These are phyloP conservation scores for Candida ovalis DNA, from an alignment of 805 yeast genomes.

Conservation along the genomic window DNA sequence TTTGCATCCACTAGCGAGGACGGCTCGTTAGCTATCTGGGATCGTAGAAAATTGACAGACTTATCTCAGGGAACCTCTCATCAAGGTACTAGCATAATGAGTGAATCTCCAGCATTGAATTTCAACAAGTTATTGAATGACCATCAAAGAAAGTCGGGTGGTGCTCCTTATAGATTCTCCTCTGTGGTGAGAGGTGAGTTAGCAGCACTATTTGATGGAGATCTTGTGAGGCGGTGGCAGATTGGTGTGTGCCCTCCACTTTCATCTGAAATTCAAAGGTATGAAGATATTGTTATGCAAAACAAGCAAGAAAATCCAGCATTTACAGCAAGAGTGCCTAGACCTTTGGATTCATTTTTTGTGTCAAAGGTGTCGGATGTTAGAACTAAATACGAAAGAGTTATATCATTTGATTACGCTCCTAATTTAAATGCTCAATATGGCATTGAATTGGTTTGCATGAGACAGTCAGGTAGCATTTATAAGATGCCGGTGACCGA, in stretches of 20 bases:
- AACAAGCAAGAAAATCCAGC: slow-evolving; percentile 18
- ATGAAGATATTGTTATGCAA: slow-evolving; percentile 16
- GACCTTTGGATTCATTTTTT: slow-evolving; percentile 54
- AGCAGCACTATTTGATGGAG: slow-evolving; percentile 76
- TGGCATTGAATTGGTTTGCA: slow-evolving; percentile 69
- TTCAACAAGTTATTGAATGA: slow-evolving; percentile 63
- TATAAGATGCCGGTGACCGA: slow-evolving; percentile 74
- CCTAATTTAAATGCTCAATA: slow-evolving; percentile 46
- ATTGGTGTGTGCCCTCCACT: slow-evolving; percentile 52
- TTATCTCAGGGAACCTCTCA: slow-evolving; percentile 10
- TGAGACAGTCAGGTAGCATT: slow-evolving; percentile 87
- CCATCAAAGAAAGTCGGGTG: slow-evolving; percentile 51
- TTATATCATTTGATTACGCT: slow-evolving; percentile 82
- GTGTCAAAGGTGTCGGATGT: slow-evolving; percentile 74
- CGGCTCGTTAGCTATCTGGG: slow-evolving; percentile 83
- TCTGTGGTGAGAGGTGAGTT: slow-evolving; percentile 65
- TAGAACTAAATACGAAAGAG: slow-evolving; percentile 73
- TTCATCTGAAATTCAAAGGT: slow-evolving; percentile 21
- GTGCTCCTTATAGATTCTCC: slow-evolving; percentile 68
- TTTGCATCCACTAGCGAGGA: slow-evolving; percentile 80
- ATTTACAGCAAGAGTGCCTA: slow-evolving; percentile 7
- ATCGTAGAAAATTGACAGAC: slow-evolving; percentile 53
- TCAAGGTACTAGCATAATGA: slow-evolving; percentile 19
- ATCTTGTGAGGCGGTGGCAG: slow-evolving; percentile 75
- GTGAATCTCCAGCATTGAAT: slow-evolving; percentile 54